These are phyloP conservation scores for Tuber magnatum DNA, from an alignment of 495 filamentous ascomycete species.

Conservation along the genomic window DNA sequence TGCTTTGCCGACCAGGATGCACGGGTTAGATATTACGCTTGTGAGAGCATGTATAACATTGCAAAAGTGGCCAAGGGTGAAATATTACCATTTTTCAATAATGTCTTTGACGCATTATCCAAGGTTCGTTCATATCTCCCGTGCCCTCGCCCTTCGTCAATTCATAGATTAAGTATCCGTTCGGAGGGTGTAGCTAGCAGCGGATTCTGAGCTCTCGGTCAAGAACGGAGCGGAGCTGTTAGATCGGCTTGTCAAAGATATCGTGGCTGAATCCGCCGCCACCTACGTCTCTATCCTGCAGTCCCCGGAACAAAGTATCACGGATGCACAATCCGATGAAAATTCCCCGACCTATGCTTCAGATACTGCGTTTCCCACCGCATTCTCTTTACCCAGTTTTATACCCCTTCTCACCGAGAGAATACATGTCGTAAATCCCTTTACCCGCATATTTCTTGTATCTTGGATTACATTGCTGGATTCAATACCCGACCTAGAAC, in stretches of 20 bases:
- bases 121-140: conserved; percentile 57
- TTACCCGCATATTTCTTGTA: conserved; percentile 89
- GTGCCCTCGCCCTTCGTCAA: conserved; percentile 6
- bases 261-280: conserved; percentile 91
- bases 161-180: conserved; percentile 22
- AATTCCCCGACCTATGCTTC: conserved; percentile 49
- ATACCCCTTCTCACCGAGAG: conserved; percentile 89
- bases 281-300: conserved; percentile 89
- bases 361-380: conserved; percentile 61
- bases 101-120: conserved; percentile 93
- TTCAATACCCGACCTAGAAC: conserved; percentile 92
- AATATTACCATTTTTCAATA: conserved; percentile 86
- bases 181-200: conserved; percentile 61
- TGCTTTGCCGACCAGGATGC: conserved; percentile 99
- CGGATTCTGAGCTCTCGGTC: conserved; percentile 91
- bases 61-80: conserved; percentile 98
- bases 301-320: conserved; percentile 45
- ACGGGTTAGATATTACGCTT: conserved; percentile 94
- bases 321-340: conserved; percentile 46
- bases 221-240: conserved; percentile 97
- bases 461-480: conserved; percentile 93
- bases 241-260: conserved; percentile 94
- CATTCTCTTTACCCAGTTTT: conserved; percentile 86
- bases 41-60: conserved; percentile 99
- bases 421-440: conserved; percentile 87